Base-by-base conservation (phyloP, 352 stramenopile species). In the Globisporangium camurandrum region DNA sequence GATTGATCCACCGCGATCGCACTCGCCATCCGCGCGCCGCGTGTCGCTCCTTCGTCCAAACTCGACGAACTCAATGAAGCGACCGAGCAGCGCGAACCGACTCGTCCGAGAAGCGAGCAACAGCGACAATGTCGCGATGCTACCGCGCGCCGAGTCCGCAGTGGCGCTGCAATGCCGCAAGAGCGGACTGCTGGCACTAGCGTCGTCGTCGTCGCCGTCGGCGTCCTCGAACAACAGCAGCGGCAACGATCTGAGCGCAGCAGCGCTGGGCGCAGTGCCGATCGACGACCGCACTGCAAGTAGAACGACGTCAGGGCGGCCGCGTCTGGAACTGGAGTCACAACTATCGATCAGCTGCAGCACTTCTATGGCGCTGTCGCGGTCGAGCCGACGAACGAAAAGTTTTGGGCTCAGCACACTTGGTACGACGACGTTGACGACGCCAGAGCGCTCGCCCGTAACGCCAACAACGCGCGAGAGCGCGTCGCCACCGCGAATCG, bases 161-260 rank as follows among this genome's bases (percentile, higher is more conserved):
- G 42, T 51, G 10, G 51, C 51, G 36, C 34, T 57, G 1, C n/a
- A 38, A 9, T 26, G n/a, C 17, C 43, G n/a, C 51, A 57, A 57
- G 43, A 52, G 43, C n/a, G n/a, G n/a, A n/a, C n/a, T n/a, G n/a
- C n/a, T n/a, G n/a, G n/a, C n/a, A n/a, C n/a, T n/a, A n/a, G n/a
- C n/a, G n/a, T n/a, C n/a, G n/a, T n/a, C n/a, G n/a, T n/a, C n/a
- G n/a, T n/a, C n/a, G n/a, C n/a, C n/a, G n/a, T n/a, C n/a, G n/a
- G n/a, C n/a, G n/a, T n/a, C n/a, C n/a, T n/a, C n/a, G n/a, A n/a
- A n/a, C n/a, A 41, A 22, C n/a, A 24, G 36, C 17, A 19, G 36
- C 17, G 16, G 19, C 36, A 23, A 34, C 19, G 11, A 3, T 31
- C 33, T 22, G 28, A 30, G 1, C 14, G 16, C 17, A 49, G 23